phyloP scores from a whole-genome alignment of 768 basidiomycete genomes.

The Trametopsis cervina region DNA sequence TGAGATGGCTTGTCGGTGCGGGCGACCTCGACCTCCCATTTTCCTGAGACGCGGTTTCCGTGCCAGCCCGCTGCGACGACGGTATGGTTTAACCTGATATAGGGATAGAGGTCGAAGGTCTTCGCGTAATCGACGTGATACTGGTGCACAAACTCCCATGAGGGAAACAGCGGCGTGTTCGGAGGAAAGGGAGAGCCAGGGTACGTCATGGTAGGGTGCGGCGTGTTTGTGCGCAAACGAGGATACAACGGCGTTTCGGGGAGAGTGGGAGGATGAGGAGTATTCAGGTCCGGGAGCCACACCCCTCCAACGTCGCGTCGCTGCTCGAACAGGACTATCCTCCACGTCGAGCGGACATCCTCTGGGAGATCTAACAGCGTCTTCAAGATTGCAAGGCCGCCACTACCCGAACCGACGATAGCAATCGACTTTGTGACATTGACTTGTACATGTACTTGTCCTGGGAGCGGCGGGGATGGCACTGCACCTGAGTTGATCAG shows the following conservation, averaged over 20 bases:
- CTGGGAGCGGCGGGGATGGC: not conserved
- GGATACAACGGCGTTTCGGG: conserved; percentile 54
- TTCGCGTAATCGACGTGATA: conserved; percentile 41
- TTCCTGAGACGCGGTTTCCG: conserved; percentile 30
- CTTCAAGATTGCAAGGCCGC: conserved; percentile 46
- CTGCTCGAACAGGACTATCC: conserved; percentile 48
- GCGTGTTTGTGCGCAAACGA: conserved; percentile 45
- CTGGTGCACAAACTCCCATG: conserved; percentile 35
- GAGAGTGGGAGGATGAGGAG: conserved; percentile 35
- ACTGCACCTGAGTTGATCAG: not conserved
- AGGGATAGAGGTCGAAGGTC: conserved; percentile 30
- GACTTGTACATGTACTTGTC: conserved; percentile 1
- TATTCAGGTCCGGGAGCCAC: conserved; percentile 37
- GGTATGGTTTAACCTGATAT: conserved; percentile 37
- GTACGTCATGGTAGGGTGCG: conserved; percentile 51
- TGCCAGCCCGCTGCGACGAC: conserved; percentile 38
- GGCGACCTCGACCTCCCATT: conserved; percentile 38
- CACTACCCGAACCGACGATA: conserved; percentile 52
- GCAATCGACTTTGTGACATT: conserved; percentile 39
- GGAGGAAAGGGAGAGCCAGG: conserved; percentile 47
- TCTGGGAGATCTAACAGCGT: conserved; percentile 39
- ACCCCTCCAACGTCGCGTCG: conserved; percentile 47
- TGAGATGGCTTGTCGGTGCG: conserved; percentile 7
- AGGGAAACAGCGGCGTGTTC: conserved; percentile 43
- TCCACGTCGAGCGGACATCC: conserved; percentile 31